These are phyloP conservation scores for Talaromyces proteolyticus DNA, from an alignment of 495 filamentous ascomycete species.

Conservation along the genomic window DNA sequence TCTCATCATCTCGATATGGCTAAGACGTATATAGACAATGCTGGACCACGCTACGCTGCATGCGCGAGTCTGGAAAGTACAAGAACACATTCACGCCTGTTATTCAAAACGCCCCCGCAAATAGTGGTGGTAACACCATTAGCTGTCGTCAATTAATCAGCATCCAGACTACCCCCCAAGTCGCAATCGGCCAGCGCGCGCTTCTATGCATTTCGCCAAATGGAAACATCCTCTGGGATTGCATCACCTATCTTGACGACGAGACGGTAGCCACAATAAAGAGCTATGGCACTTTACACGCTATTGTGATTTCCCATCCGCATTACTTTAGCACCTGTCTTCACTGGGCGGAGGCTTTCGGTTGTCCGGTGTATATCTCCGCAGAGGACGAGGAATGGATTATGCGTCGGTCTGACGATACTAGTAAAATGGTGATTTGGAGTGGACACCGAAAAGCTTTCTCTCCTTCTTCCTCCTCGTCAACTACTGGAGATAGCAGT, in stretches of 20 bases:
- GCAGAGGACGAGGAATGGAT: conserved; percentile 60
- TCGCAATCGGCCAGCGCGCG: conserved; percentile 68
- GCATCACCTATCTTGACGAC: conserved; percentile 57
- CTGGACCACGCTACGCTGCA: conserved; percentile 19
- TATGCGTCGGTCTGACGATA: conserved; percentile 21
- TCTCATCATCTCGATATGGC: neutral
- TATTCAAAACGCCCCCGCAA: too few species aligned
- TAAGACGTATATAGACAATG: conserved; percentile 13
- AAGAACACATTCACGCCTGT: conserved; percentile 18
- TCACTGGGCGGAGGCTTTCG: conserved; percentile 59
- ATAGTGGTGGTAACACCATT: too few species aligned
- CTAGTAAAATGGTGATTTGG: conserved; percentile 9
- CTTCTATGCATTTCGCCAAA: conserved; percentile 52
- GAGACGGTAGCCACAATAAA: conserved; percentile 46
- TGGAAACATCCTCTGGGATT: conserved; percentile 73
- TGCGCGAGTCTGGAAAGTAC: conserved; percentile 11
- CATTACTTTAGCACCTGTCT: conserved; percentile 71
- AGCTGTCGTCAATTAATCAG: conserved; percentile 12
- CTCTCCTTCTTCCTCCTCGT: too few species aligned
- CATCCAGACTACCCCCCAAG: conserved; percentile 20
- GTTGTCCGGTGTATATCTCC: conserved; percentile 57
- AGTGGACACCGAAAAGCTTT: neutral
- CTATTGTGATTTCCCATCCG: conserved; percentile 73
- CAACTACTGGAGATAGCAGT: too few species aligned
- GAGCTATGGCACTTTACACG: conserved; percentile 53